These are phyloP conservation scores for Cystobasidium onofrii DNA, from an alignment of 768 basidiomycete species.

Conservation along the genomic window DNA sequence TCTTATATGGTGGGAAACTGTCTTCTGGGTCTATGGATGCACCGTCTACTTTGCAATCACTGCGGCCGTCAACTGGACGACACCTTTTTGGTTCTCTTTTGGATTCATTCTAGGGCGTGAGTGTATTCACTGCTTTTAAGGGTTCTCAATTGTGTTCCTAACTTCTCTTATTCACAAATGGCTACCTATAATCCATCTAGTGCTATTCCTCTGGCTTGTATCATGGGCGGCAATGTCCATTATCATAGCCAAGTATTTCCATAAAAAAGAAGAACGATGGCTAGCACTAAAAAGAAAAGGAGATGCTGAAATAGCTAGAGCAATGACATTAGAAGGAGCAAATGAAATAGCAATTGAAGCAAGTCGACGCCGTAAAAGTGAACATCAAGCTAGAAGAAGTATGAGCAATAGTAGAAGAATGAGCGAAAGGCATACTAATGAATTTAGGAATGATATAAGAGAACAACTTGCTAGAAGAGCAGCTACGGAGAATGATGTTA, in stretches of 20 bases:
- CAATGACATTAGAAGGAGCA: slow-evolving; percentile 22
- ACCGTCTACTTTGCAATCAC: slow-evolving; percentile 35
- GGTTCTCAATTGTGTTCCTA: too few relatives aligned
- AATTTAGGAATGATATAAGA: neutral
- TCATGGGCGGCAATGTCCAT: neutral
- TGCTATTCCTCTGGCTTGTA: slow-evolving; percentile 38
- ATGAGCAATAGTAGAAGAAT: neutral
- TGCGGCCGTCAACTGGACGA: slow-evolving; percentile 39
- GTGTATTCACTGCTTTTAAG: neutral
- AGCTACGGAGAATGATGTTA: neutral
- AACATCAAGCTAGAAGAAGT: neutral
- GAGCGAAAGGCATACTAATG: neutral
- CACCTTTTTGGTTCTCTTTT: slow-evolving; percentile 35
- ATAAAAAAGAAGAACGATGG: slow-evolving; percentile 16
- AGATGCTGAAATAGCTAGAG: slow-evolving; percentile 8
- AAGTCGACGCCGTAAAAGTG: neutral
- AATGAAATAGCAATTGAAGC: neutral
- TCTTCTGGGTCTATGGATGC: slow-evolving; percentile 35
- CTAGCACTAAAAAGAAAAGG: neutral
- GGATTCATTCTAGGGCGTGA: slow-evolving; percentile 34
- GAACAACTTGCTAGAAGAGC: neutral
- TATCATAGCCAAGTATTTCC: slow-evolving; percentile 16
- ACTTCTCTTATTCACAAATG: neutral
- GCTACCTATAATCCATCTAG: neutral
- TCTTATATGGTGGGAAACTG: slow-evolving; percentile 38